phyloP scores from a whole-genome alignment of 495 filamentous ascomycete genomes.

The Daldinia concentrica region DNA sequence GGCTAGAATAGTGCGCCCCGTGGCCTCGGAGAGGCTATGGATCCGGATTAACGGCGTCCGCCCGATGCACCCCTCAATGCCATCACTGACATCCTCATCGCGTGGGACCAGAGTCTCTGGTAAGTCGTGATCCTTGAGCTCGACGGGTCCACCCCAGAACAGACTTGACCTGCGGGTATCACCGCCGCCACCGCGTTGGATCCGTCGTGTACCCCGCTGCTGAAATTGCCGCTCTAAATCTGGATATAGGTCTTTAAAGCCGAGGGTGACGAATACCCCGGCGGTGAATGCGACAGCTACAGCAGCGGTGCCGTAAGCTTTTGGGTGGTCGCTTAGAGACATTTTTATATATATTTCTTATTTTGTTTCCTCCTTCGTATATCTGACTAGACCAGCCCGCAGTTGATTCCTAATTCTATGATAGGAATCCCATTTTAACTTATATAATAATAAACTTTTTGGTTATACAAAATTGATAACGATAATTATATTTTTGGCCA shows the following conservation, averaged over 20 bases:
- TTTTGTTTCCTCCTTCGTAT: not conserved
- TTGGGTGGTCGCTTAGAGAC: constrained; percentile 64
- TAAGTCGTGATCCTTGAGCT: constrained; percentile 62
- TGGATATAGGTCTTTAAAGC: constrained; percentile 78
- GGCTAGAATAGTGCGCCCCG: constrained; percentile 89
- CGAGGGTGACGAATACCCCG: constrained; percentile 75
- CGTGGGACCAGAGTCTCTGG: constrained; percentile 22
- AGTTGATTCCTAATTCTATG: not conserved
- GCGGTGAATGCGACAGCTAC: constrained; percentile 76
- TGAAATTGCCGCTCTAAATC: constrained; percentile 71
- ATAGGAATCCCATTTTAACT: not conserved
- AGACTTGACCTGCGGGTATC: constrained; percentile 46
- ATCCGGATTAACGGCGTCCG: constrained; percentile 92
- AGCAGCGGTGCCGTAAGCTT: constrained; percentile 64
- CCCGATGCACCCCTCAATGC: constrained; percentile 92
- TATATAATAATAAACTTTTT: not conserved
- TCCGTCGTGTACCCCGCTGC: constrained; percentile 42
- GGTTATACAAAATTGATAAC: not conserved
- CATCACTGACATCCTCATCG: constrained; percentile 60
- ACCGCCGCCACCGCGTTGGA: not conserved
- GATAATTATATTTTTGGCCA: not conserved
- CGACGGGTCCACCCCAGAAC: constrained; percentile 54
- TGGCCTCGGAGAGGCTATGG: constrained; percentile 87
- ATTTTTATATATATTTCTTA: constrained; percentile 42
- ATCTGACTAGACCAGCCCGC: not conserved